These are phyloP conservation scores for Candida adriatica DNA, from an alignment of 805 yeast genomes.

Conservation along the genomic window DNA sequence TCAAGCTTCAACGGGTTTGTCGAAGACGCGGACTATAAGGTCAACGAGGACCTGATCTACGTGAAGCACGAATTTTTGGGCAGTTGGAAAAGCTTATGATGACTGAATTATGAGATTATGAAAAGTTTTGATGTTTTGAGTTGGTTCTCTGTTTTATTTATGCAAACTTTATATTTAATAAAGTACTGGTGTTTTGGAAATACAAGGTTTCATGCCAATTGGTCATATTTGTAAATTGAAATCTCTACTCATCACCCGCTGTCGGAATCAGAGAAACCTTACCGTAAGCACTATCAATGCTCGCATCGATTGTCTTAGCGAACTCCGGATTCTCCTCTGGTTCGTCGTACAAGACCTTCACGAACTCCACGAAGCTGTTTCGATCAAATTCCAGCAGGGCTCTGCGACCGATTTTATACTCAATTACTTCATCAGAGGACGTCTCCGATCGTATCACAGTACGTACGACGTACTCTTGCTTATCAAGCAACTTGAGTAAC, in stretches of 20 bases:
- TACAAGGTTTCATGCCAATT: too few relatives aligned
- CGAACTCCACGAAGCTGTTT: slow-evolving; percentile 19
- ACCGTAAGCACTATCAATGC: slow-evolving; percentile 16
- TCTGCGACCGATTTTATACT: slow-evolving; percentile 25
- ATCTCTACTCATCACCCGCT: too few relatives aligned
- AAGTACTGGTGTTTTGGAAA: too few relatives aligned
- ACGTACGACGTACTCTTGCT: slow-evolving; percentile 20
- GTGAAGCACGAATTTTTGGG: slow-evolving; percentile 19
- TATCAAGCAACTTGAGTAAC: slow-evolving; percentile 20
- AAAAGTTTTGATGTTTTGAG: too few relatives aligned
- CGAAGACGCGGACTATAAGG: slow-evolving; percentile 8
- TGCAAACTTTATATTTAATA: too few relatives aligned
- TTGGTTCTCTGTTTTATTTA: too few relatives aligned
- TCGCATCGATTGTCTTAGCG: slow-evolving; percentile 7
- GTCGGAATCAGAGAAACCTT: too few relatives aligned
- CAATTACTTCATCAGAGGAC: slow-evolving; percentile 24
- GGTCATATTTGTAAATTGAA: too few relatives aligned
- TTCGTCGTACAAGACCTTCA: slow-evolving; percentile 19
- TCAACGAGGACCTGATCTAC: slow-evolving; percentile 7
- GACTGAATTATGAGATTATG: too few relatives aligned
- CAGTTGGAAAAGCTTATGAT: slow-evolving; percentile 14
- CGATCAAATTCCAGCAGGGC: slow-evolving; percentile 22
- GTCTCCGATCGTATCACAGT: slow-evolving; percentile 13
- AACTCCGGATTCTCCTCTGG: slow-evolving; percentile 15
- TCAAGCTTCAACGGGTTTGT: slow-evolving; percentile 17